Conservation (phyloP, 257 asterid species). For the Scutellaria galericulata region DNA sequence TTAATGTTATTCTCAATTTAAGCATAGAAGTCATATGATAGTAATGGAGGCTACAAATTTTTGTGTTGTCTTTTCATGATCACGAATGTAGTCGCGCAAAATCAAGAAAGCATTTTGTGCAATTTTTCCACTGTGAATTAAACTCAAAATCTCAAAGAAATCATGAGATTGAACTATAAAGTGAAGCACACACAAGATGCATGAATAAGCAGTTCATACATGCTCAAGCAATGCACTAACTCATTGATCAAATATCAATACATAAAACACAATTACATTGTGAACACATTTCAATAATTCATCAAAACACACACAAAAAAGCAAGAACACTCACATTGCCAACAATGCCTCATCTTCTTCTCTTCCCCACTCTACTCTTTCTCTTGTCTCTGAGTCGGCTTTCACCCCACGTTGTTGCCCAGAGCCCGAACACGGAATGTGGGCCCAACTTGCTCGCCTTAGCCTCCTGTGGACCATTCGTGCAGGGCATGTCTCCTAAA, state of each 20-base stretch:
- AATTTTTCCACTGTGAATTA: too few species aligned
- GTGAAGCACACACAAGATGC: slow-evolving; percentile 43
- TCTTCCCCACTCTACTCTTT: background rate
- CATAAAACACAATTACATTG: background rate
- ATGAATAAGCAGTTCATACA: slow-evolving; percentile 54
- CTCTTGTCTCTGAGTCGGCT: slow-evolving; percentile 26
- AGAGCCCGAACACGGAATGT: slow-evolving; percentile 47
- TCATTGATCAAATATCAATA: slow-evolving; percentile 36
- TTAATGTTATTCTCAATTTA: too few species aligned
- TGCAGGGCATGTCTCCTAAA: slow-evolving; percentile 52
- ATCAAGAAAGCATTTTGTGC: too few species aligned
- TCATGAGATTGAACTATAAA: background rate
- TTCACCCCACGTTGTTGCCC: slow-evolving; percentile 35
- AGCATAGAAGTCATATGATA: too few species aligned
- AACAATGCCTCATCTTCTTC: slow-evolving; percentile 33
- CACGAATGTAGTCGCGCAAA: too few species aligned
- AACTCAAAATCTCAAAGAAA: too few species aligned
- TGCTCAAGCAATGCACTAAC: slow-evolving; percentile 32
- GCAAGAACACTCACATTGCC: background rate
- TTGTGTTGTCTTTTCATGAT: too few species aligned
- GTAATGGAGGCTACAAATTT: too few species aligned
- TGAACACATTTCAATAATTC: background rate
- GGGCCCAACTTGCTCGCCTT: slow-evolving; percentile 50
- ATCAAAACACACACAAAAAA: background rate
- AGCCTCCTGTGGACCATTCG: slow-evolving; percentile 65